Base-by-base conservation (phyloP, 208 protist species). In the Crithidia brevicula region DNA sequence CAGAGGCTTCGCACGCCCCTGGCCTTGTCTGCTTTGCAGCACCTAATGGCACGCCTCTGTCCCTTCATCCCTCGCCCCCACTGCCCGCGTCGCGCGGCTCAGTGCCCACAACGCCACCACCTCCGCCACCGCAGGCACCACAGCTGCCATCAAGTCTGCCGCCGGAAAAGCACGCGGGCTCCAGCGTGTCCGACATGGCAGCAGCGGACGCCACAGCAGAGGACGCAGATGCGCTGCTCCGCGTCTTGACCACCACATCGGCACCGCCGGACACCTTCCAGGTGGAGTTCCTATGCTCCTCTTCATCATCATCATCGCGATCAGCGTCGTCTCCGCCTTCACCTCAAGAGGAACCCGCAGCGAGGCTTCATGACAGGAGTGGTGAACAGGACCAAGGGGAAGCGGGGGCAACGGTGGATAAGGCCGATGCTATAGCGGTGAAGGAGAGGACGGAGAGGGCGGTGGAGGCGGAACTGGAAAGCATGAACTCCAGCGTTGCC, bases 231-330 rank as follows among this genome's bases (percentile, higher is more conserved):
- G 46, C 20, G 15, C 34, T 51, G 61, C 23, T 67, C 22, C 28
- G 34, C 23, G 42, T 43, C 18, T 36, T 53, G 57, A 64, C 57
- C 18, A 23, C 59, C 4, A 11, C 53, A 5, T 28, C 61, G 3
- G 52, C 42, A 5, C 69, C 69, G n/a, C 69, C 69, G 0, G 69
- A 62, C 0, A 40, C 22, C 25, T 75, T 75, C 22, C 31, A 62
- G 25, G 69, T 75, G 46, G 61, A 75, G 58, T 75, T 75, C 43
- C 11, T 69, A 18, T 45, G 38, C 1, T 62, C 56, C 0, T 58
- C 59, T 2, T 67, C 61, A 3, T 75, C 61, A 6, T 65, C 67
- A 2, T 2, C 51, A 11, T 15, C 52, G 9, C n/a, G 33, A 10
- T 62, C 64, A 11, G 22, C 63, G 27, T 11, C 49, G 52, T 18